phyloP scores from a whole-genome alignment of 108 stramenopile genomes.

The Cyclotella distinguenda region DNA sequence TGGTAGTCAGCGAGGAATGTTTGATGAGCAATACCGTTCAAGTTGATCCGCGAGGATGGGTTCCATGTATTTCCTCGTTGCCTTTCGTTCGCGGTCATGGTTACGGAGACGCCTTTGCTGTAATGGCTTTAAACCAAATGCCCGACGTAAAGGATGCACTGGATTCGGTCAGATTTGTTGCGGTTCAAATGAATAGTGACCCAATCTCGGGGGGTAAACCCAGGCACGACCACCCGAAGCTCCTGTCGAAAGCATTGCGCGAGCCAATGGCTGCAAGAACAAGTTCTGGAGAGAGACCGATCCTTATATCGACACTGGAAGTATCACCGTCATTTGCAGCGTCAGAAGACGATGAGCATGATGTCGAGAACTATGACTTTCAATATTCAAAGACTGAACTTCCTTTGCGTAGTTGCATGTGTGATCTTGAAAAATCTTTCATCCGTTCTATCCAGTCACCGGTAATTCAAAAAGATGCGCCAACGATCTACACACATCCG shows the following conservation, averaged over 20 bases:
- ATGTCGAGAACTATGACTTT: conserved; percentile 25
- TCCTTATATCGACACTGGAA: conserved; percentile 17
- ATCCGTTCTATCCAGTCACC: no score
- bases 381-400: conserved; percentile 17
- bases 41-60: conserved; percentile 91
- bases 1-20: conserved; percentile 59
- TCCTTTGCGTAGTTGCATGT: background rate
- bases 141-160: conserved; percentile 85
- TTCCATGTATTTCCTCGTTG: conserved; percentile 55
- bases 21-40: conserved; percentile 83
- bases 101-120: conserved; percentile 78
- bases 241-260: conserved; percentile 4
- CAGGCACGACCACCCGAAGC: background rate
- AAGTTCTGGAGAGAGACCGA: background rate
- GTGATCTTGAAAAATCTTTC: no score
- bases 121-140: conserved; percentile 78
- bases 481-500: conserved; percentile 28
- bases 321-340: conserved; percentile 8
- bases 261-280: background rate
- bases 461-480: background rate
- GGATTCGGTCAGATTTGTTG: conserved; percentile 68
- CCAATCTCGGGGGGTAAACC: background rate
- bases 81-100: conserved; percentile 57
- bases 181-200: conserved; percentile 39
- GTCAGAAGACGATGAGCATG: conserved; percentile 32